A percentile compares a stretch with the other conserved stretches of the same genome.
Evolutionary conservation across 202 grass and related monocot genomes (phyloP).

Genomic region (Eragrostis tef): DNA sequence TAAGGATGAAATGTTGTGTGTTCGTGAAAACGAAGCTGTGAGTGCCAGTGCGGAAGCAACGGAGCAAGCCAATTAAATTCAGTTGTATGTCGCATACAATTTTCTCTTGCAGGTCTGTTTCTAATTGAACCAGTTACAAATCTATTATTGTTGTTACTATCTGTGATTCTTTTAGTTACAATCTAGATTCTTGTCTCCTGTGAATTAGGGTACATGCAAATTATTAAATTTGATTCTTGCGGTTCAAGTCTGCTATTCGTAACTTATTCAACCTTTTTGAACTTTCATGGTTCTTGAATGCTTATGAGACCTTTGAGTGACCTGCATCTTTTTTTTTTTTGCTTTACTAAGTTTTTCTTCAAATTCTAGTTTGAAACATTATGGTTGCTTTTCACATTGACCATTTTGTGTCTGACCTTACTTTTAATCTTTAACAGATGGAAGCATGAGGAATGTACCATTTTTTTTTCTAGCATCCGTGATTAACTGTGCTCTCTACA

Average conservation of each 20-base stretch:
- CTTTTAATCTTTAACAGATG: slow-evolving; percentile 61
- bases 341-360: neutral
- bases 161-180: neutral
- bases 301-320: neutral
- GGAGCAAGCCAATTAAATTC: slow-evolving; percentile 52
- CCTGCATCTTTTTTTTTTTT: neutral
- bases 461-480: slow-evolving; percentile 44
- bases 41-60: slow-evolving; percentile 37
- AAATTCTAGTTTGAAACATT: slow-evolving; percentile 27
- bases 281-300: slow-evolving; percentile 20
- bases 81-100: slow-evolving; percentile 45
- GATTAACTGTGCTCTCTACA: slow-evolving; percentile 49
- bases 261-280: slow-evolving; percentile 28
- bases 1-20: slow-evolving; percentile 50
- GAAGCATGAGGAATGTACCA: slow-evolving; percentile 48
- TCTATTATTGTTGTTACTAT: neutral
- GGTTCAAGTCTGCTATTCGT: neutral
- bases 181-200: neutral
- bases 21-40: slow-evolving; percentile 51
- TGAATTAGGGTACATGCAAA: slow-evolving; percentile 8
- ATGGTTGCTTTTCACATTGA: slow-evolving; percentile 6
- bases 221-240: slow-evolving; percentile 20
- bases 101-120: slow-evolving; percentile 69
- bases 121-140: neutral
- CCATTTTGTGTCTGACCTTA: slow-evolving; percentile 42